These are phyloP conservation scores for Fusarium metavorans DNA, from an alignment of 2,329 filamentous ascomycete genomes.

Conservation along the genomic window DNA sequence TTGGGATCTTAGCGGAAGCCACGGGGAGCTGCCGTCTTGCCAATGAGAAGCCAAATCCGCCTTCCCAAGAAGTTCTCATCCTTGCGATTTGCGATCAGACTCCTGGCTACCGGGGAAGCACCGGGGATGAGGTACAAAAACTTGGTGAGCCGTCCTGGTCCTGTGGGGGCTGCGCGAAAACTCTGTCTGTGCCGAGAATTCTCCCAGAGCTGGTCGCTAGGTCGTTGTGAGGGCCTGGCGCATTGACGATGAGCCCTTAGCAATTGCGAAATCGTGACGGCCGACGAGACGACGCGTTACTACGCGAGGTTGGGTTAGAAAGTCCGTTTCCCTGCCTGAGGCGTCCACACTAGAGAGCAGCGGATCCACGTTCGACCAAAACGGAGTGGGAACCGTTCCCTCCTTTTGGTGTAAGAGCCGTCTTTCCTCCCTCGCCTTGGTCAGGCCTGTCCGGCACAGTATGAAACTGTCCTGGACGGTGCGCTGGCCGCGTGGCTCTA, in stretches of 20 bases:
- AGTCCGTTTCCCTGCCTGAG: slow-evolving; percentile 26
- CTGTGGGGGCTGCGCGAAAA: slow-evolving; percentile 19
- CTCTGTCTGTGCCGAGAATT: slow-evolving; percentile 8
- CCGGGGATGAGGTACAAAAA: slow-evolving; percentile 3
- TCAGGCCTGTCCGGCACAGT: slow-evolving; percentile 34
- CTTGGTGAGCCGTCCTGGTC: background rate
- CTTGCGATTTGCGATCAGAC: slow-evolving; percentile 23
- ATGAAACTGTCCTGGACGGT: slow-evolving; percentile 30
- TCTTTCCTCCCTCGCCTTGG: slow-evolving; percentile 23
- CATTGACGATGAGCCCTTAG: slow-evolving; percentile 14
- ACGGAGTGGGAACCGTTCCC: slow-evolving; percentile 33
- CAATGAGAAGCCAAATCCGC: slow-evolving; percentile 30
- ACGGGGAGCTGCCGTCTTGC: slow-evolving; percentile 38
- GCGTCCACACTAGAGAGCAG: slow-evolving; percentile 21
- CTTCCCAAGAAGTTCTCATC: slow-evolving; percentile 20
- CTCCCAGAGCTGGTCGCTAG: slow-evolving; percentile 1
- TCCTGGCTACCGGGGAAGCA: slow-evolving; percentile 8
- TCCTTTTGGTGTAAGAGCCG: slow-evolving; percentile 30
- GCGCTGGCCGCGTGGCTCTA: slow-evolving; percentile 31
- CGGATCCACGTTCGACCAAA: slow-evolving; percentile 18
- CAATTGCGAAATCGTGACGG: slow-evolving; percentile 12
- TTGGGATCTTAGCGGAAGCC: slow-evolving; percentile 25
- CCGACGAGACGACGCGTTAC: slow-evolving; percentile 9
- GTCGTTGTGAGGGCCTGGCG: background rate
- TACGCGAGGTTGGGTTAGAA: background rate